Evolutionary conservation across 441 rosid genomes (phyloP), one percentile per base, ranked within the genome.

Genomic region (Flueggea neowawraea): DNA sequence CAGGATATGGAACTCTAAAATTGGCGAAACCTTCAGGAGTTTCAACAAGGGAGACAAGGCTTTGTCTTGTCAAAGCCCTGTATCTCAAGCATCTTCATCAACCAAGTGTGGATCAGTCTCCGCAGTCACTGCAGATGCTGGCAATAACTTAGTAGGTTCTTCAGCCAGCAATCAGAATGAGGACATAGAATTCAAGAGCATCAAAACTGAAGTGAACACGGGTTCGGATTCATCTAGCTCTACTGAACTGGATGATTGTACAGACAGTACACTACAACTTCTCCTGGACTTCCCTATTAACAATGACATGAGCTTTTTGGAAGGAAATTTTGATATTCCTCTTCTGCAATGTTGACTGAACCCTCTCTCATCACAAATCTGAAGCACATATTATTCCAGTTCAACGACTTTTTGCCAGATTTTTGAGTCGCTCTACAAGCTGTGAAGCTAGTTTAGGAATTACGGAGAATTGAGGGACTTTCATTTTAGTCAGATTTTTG

Each of bases 251-350:
- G 95, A 84, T 63, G 87, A 83, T 64, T 82, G 91, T 17, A 78
- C 96, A 0, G 96, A 85, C 68, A 76, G 88, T 54, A 82, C 96
- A 2, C 61, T 94, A 52, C 90, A 88, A 61, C 78, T 90, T 57
- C 78, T 90, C 66, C 68, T 90, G 73, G 98, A 90, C 64, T 90
- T 85, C 55, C 98, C 97, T 0, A 90, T 94, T 51, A 83, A 86
- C 83, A 82, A 89, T 60, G 95, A 94, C 58, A 94, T 90, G 95
- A 90, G 93, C 63, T 90, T 90, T 88, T 74, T 90, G 73, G 95
- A 84, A 81, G 88, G 69, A 54, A 78, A 72, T 10, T 54, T 75
- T 15, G 79, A 80, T 12, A 62, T 32, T 52, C 77, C 2, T 64
- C 77, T 39, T 61, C 70, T 31, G 76, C 79, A 0, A 65, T 69